Evolutionary conservation across 306 rosid genomes (phyloP).

Genomic region (Rosa multiflora): DNA sequence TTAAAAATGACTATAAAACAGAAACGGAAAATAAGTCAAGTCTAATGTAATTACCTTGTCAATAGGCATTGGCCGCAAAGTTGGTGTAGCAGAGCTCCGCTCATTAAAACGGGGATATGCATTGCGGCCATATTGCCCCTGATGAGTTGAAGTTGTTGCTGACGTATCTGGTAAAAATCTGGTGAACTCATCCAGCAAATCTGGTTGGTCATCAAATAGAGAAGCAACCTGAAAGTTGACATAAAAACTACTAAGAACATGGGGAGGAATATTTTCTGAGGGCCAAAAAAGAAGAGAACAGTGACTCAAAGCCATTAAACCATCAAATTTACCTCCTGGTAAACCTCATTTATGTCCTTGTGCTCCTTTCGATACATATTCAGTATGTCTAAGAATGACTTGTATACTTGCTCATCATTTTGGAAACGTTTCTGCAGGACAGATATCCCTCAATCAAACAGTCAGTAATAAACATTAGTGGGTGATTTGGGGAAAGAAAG

Average conservation of each 20-base stretch:
- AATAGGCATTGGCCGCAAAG: constrained; percentile 51
- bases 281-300: background rate
- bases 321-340: constrained; percentile 62
- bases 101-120: constrained; percentile 65
- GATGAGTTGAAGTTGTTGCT: constrained; percentile 65
- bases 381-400: constrained; percentile 92
- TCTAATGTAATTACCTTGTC: constrained; percentile 50
- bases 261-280: background rate
- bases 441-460: constrained; percentile 21
- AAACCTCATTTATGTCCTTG: constrained; percentile 87
- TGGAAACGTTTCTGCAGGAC: constrained; percentile 78
- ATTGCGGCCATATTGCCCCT: constrained; percentile 47
- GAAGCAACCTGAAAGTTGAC: constrained; percentile 59
- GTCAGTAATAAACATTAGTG: constrained; percentile 13
- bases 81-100: constrained; percentile 60
- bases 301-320: background rate
- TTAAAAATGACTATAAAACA: constrained; percentile 12
- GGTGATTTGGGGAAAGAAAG: constrained; percentile 17
- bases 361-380: constrained; percentile 98
- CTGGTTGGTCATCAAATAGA: constrained; percentile 74
- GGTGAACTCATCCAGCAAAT: constrained; percentile 85
- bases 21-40: background rate
- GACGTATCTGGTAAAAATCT: constrained; percentile 89
- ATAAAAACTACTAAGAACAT: constrained; percentile 15
- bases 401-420: constrained; percentile 81